Percentiles rank a stretch among this genome's conserved stretches.
Evolutionary conservation across 176 grass and related monocot species (phyloP).

Genomic region (Elaeis guineensis): DNA sequence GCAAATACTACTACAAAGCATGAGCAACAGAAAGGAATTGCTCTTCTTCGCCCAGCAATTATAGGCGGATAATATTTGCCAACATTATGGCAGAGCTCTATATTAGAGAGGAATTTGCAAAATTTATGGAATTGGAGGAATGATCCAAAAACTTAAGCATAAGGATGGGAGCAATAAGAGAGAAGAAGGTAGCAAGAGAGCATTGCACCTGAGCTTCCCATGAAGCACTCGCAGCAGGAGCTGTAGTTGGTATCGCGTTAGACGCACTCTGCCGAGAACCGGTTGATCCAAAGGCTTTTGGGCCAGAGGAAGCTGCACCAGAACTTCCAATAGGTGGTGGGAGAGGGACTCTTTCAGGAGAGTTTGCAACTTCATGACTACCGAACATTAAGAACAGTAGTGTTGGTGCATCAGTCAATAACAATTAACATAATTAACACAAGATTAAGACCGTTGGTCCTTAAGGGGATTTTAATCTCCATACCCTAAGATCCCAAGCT

Average conservation of each 20-base stretch:
- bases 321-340: conserved; percentile 62
- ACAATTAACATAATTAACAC: conserved; percentile 3
- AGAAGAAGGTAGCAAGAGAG: conserved; percentile 11
- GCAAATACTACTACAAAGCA: no score
- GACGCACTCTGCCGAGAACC: conserved; percentile 25
- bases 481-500: conserved; percentile 77
- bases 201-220: conserved; percentile 38
- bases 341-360: conserved; percentile 54
- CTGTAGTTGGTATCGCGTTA: conserved; percentile 24
- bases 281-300: conserved; percentile 29
- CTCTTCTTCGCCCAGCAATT: no score
- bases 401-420: conserved; percentile 6
- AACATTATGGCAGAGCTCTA: no score
- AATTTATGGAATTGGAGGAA: conserved; percentile 4
- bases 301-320: conserved; percentile 16
- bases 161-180: neutral
- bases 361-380: conserved; percentile 41
- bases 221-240: conserved; percentile 27
- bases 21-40: no score
- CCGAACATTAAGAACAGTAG: conserved; percentile 21
- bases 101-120: neutral
- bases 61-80: no score
- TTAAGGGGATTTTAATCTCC: conserved; percentile 22
- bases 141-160: neutral
- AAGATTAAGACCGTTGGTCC: conserved; percentile 12